Base-by-base conservation (phyloP, 2,329 filamentous ascomycete species). In the Nemania sp. region DNA sequence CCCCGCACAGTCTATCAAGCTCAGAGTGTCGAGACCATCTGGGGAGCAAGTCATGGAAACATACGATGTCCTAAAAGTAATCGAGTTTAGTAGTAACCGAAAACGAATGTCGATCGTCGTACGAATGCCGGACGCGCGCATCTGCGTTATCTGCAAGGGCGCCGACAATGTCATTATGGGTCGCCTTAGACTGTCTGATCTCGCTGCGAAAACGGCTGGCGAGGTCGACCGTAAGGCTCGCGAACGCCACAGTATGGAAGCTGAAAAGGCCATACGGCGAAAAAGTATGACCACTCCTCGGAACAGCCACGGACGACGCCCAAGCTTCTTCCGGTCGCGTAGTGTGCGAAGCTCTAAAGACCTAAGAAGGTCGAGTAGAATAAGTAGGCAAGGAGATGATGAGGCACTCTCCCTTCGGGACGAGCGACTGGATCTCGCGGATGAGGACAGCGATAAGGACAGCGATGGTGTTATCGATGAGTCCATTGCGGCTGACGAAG, bases 41-140 rank as follows among this genome's bases (percentile, higher is more conserved):
- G 82, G 81, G 2, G 74, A 76, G 3, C 72, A 75, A 3, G 79
- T 85, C 2, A 83, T 86, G 1, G 90, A 93, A 74, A 85, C 84
- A 0, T 98, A 95, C 74, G 88, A 96, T 67, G 87, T 97, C 6
- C 80, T 97, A 45, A 93, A 97, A 74, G 87, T 97, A 5, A 93
- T 98, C 65, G 94, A 97, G 76, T 98, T 98, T 75, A 96, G 92
- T 70, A 97, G 93, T 79, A 89, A 90, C 70, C 87, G 94, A 20
- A 98, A 97, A 80, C 87, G 94, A 52, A 97, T 98, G 94, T 95
- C 94, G 0, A 89, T 97, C 47, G 81, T 97, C 27, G 88, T 97
- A 2, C 90, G 92, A 18, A 94, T 93, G 78, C 94, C 94, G 0
- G 92, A 97, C 74, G 88, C 90, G 1, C 89, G 90, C 18, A 90